phyloP scores from a whole-genome alignment of 495 filamentous ascomycete genomes.

The Xylaria castorea region DNA sequence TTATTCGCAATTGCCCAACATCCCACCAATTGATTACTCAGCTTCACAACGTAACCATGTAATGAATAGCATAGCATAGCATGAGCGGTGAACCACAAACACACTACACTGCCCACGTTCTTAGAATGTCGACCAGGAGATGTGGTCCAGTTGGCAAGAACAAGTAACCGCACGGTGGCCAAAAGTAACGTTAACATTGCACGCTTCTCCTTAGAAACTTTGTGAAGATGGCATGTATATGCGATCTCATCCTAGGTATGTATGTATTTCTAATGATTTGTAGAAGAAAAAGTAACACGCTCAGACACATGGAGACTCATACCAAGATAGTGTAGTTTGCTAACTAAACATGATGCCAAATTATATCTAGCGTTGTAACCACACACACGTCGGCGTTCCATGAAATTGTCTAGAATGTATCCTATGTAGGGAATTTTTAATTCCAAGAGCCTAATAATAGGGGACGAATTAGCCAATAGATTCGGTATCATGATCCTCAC shows the following conservation, averaged over 20 bases:
- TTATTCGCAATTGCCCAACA: not conserved
- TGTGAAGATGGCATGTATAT: not conserved
- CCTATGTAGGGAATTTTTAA: not conserved
- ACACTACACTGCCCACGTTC: not conserved
- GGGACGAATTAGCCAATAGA: not conserved
- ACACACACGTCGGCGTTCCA: not conserved
- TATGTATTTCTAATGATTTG: conserved; percentile 2
- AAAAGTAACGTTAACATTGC: conserved; percentile 6
- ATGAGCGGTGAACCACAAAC: conserved; percentile 1
- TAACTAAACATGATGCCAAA: not conserved
- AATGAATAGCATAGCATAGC: not conserved
- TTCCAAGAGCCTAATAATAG: not conserved
- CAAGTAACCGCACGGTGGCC: not conserved
- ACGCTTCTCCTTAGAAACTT: not conserved
- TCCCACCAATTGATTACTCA: not conserved
- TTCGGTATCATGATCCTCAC: not conserved
- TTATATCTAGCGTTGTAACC: not conserved
- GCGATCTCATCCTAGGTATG: not conserved
- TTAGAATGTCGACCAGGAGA: not conserved
- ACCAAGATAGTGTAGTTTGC: not conserved
- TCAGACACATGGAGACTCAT: not conserved
- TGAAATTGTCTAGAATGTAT: not conserved
- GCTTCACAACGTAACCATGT: not conserved
- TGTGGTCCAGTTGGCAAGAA: not conserved
- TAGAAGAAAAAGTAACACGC: not conserved